Evolutionary conservation across 305 asterid genomes (phyloP).

Genomic region (Solanum hybrid): DNA sequence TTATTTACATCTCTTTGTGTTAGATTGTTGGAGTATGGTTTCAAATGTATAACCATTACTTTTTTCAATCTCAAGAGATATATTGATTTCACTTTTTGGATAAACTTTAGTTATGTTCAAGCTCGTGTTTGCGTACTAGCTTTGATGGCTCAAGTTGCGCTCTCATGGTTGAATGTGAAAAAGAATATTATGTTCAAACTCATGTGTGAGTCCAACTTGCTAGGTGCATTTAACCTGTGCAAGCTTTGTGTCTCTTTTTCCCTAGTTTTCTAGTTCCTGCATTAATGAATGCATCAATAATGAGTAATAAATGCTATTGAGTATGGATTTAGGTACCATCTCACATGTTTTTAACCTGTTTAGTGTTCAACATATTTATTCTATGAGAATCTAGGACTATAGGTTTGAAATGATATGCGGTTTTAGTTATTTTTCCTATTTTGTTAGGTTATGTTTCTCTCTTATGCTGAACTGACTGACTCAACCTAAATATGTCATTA

Average conservation of each 20-base stretch:
- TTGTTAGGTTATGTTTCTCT: neutral
- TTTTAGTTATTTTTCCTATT: neutral
- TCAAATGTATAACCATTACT: neutral
- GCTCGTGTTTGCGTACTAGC: neutral
- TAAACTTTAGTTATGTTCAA: neutral
- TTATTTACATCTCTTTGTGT: neutral
- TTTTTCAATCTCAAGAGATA: neutral
- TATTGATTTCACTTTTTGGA: neutral
- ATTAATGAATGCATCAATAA: neutral
- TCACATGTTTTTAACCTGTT: neutral
- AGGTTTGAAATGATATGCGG: neutral
- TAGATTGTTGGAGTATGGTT: neutral
- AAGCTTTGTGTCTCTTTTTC: neutral
- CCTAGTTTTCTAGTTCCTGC: neutral
- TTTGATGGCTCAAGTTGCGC: neutral
- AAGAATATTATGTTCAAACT: neutral
- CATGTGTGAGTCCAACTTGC: neutral
- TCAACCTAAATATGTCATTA: neutral
- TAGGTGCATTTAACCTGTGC: neutral
- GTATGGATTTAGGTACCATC: neutral
- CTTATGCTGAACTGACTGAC: neutral
- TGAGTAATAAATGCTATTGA: neutral
- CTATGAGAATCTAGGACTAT: neutral
- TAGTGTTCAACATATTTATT: neutral
- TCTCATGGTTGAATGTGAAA: neutral